Base-by-base conservation (phyloP, 2,329 filamentous ascomycete species). In the Alternaria ventricosa region DNA sequence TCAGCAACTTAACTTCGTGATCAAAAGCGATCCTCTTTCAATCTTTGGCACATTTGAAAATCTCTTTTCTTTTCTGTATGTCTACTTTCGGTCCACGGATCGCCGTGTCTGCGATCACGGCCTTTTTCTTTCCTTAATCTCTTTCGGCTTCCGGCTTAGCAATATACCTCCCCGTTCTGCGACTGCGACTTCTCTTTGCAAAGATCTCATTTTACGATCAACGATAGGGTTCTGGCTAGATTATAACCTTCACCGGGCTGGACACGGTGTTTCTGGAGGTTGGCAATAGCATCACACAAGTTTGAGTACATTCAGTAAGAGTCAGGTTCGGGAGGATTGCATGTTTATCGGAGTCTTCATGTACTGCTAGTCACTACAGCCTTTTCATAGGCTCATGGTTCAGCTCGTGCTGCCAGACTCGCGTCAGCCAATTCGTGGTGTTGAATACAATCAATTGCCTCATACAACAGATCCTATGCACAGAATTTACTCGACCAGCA, bases 161-260 rank as follows among this genome's bases (percentile, higher is more conserved):
- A 72, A 78, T 78, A 79, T 79, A 79, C 77, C 76, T 77, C 65
- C 61, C 64, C 45, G 36, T 63, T 61, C 57, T 59, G 23, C 44
- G 53, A 57, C 41, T 51, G 63, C 44, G 53, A 57, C 41, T 51
- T 64, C 65, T 55, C 61, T 55, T 61, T 51, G 47, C 63, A 64
- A 60, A 56, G 49, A 55, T 65, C 55, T 63, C 49, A 51, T 61
- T 63, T 67, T 58, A 67, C 64, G 63, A 67, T 69, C 60, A 61
- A 62, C 43, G 65, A 65, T 64, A 67, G 60, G 66, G 62, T 59
- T 55, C 46, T 59, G 57, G 63, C 54, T 74, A 69, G 70, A 73
- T 50, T 67, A 70, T 55, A 62, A 68, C 71, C 71, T 68, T 70
- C 73, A 75, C 73, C 73, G 70, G 67, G 70, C 72, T 78, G 73